Evolutionary conservation across 805 yeast genomes (phyloP).

Genomic region (Myxozyma nipponensis): DNA sequence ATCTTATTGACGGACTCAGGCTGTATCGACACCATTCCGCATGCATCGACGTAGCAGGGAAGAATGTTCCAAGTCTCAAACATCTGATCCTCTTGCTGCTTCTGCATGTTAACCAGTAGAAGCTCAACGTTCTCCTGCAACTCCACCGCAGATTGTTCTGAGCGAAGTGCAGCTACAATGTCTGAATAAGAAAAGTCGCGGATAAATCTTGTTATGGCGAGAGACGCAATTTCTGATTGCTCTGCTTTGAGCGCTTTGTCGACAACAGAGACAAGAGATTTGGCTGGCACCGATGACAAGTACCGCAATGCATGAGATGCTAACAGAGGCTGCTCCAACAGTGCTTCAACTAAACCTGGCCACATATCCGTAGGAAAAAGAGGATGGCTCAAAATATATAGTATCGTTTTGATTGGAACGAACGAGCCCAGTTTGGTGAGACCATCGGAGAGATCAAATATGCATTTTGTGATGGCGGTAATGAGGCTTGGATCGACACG

Average conservation of each 20-base stretch:
- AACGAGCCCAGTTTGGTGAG: conserved; percentile 32
- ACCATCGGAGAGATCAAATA: conserved; percentile 28
- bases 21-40: conserved; percentile 20
- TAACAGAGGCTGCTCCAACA: conserved; percentile 40
- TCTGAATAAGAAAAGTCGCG: conserved; percentile 11
- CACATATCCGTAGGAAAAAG: conserved; percentile 64
- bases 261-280: conserved; percentile 2
- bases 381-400: conserved; percentile 83
- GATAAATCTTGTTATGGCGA: conserved; percentile 3
- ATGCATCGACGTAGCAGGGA: conserved; percentile 19
- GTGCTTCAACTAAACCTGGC: conserved; percentile 49
- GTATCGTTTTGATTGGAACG: conserved; percentile 55
- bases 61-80: conserved; percentile 15
- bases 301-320: conserved; percentile 1
- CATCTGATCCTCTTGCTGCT: not conserved
- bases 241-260: not conserved
- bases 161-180: conserved; percentile 6
- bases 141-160: conserved; percentile 1
- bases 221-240: not conserved
- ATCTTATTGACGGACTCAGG: not conserved
- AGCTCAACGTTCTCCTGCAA: conserved; percentile 7
- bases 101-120: not conserved
- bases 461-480: conserved; percentile 30
- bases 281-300: conserved; percentile 4
- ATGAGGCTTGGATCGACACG: conserved; percentile 30